Evolutionary conservation across 345 rosid genomes (phyloP).

Genomic region (Euphorbia peplus): DNA sequence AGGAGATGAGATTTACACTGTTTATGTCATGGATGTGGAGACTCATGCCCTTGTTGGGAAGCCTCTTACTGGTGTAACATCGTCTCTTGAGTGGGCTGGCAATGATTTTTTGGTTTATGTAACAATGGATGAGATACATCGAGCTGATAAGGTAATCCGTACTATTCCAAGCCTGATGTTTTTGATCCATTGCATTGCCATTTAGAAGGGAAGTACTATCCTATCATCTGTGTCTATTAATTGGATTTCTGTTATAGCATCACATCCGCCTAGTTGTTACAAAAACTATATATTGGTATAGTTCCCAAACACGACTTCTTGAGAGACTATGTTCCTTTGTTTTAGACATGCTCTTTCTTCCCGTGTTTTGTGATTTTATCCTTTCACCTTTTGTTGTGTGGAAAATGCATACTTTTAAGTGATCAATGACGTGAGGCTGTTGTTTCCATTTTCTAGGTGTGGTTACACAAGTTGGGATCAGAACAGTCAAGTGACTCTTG

Average conservation of each 20-base stretch:
- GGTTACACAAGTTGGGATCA: slow-evolving; percentile 87
- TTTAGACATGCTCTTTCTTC: too few relatives aligned
- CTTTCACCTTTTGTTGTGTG: too few relatives aligned
- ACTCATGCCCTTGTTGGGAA: slow-evolving; percentile 40
- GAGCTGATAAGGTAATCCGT: slow-evolving; percentile 74
- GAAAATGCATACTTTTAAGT: background rate
- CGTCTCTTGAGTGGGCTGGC: slow-evolving; percentile 70
- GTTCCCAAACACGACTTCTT: too few relatives aligned
- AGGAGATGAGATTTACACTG: slow-evolving; percentile 73
- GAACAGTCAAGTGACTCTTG: slow-evolving; percentile 65
- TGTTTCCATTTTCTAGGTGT: slow-evolving; percentile 46
- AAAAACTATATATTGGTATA: background rate
- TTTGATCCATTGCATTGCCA: background rate
- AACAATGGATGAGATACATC: slow-evolving; percentile 80
- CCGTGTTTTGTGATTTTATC: too few relatives aligned
- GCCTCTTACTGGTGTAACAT: slow-evolving; percentile 57
- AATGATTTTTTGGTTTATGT: slow-evolving; percentile 69
- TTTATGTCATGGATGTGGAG: slow-evolving; percentile 66
- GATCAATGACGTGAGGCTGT: background rate
- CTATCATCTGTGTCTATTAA: background rate
- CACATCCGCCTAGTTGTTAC: background rate
- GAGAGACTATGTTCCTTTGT: too few relatives aligned
- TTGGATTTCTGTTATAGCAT: background rate
- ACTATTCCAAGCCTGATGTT: background rate
- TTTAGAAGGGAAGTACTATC: background rate